These are phyloP conservation scores for Globisporangium lucens DNA, from an alignment of 352 stramenopile genomes.

Conservation along the genomic window DNA sequence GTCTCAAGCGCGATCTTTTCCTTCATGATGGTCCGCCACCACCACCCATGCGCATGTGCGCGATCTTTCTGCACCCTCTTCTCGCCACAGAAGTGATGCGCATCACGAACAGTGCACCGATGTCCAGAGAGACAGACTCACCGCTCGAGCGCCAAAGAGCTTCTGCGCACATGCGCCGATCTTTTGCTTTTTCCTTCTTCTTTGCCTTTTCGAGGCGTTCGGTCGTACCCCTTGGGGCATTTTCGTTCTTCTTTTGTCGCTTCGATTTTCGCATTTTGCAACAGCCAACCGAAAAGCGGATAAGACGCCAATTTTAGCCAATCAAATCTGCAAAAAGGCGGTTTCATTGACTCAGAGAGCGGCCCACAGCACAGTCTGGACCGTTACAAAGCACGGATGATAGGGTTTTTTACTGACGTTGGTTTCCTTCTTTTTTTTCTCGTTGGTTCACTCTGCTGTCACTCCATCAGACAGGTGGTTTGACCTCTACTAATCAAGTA, in stretches of 20 bases:
- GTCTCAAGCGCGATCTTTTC: background rate
- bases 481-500: background rate
- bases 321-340: background rate
- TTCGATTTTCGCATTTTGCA: conserved; percentile 11
- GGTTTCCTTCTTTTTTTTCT: conserved; percentile 20
- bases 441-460: background rate
- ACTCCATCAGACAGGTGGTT: background rate
- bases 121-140: background rate
- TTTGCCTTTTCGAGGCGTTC: background rate
- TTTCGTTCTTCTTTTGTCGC: conserved; percentile 3
- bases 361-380: background rate
- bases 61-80: background rate
- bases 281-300: conserved; percentile 4
- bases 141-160: background rate
- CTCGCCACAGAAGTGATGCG: background rate
- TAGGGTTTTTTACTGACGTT: conserved; percentile 5
- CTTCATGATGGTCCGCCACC: background rate
- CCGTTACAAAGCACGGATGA: background rate
- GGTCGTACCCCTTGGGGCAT: conserved; percentile 4
- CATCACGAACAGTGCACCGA: background rate
- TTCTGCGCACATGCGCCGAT: background rate
- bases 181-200: background rate
- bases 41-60: background rate
- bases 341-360: background rate
- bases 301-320: background rate